Base-by-base conservation (phyloP, 176 grass and related monocot species). In the Otatea glauca region DNA sequence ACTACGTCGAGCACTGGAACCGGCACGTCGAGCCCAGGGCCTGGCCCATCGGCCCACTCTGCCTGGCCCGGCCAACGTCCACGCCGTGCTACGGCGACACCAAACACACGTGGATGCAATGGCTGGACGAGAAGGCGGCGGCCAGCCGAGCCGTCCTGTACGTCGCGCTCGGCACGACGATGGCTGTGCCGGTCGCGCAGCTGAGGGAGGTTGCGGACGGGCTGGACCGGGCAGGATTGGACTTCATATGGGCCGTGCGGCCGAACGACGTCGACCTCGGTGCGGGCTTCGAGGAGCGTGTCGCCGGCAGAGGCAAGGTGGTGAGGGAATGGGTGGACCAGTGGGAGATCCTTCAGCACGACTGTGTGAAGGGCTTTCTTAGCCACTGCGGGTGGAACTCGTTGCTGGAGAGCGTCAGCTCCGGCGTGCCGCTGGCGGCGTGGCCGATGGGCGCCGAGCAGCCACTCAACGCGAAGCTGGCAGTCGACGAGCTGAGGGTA, bases 251-350 rank as follows among this genome's bases (percentile, higher is more conserved):
- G 78, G 85, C 61, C 0, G 35, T 87, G 78, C 18, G 85, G 7
- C 27, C 69, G 20, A 17, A 13, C 0, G 59, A 81, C 48, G 47
- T 18, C 0, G 48, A 55, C 38, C 85, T 81, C 5, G 6, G 23
- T 7, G 2, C 1, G 3, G 78, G 70, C 7, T 81, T 87, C 60
- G 48, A 75, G 69, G 77, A 87, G 38, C 85, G 70, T 1, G 48
- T 75, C 7, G 45, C 9, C 1, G 85, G 48, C 1, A 81, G 77
- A 34, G 85, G 60, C 38, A 18, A 9, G 85, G 77, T 87, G 25
- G 79, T 41, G 47, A 61, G 60, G 23, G 85, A 35, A 18, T 87
- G 85, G 85, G 77, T 87, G 45, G 78, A 87, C 85, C 85, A 87
- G 7, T n/a, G 9, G 7, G 60, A 18, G 3, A 58, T 87, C 7